Evolutionary conservation across 306 rosid species (phyloP), one percentile per base, ranked within the genome.

Genomic region (Trichosanthes cucumerina): DNA sequence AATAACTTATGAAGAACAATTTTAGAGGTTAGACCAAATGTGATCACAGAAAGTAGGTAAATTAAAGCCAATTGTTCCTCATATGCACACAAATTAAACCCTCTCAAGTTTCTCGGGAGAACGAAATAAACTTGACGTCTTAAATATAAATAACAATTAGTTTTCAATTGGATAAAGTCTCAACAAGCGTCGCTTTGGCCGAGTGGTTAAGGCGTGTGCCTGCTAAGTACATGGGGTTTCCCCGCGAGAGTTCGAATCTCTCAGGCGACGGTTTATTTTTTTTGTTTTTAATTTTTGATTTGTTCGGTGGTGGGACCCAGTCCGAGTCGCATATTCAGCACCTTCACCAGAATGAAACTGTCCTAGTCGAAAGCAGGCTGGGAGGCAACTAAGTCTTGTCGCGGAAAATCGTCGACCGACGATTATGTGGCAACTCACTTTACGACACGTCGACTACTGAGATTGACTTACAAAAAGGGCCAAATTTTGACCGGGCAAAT

Each of bases 231-330:
- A 60, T 60, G 68, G 68, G 41, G 68, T 60, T 60, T 60, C 41
- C 68, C 68, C 41, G 68, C 68, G 68, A 60, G 68, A 60, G 68
- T 60, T 60, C 68, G 68, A 60, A 60, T 60, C 68, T 60, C 41
- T 60, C 68, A 28, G 68, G 39, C 68, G 68, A 60, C 68, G 68
- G 6, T 9, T 8, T 10, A 12, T 12, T 26, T 59, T 59, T 13
- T 1, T 23, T n/a, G 2, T 1, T 8, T n/a, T 50, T 15, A n/a
- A n/a, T 4, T 28, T 28, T 28, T 28, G 33, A 28, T 28, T 28
- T 1, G 33, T 28, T 28, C 2, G 33, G 33, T 28, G 33, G 33
- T 28, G 33, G 33, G 33, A 1, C 33, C 33, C 33, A 28, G 1
- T 28, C 33, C 33, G 2, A 46, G 53, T 47, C 53, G 4, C 16